Conservation (phyloP, 257 asterid species). For the Haberlea rhodopensis region DNA sequence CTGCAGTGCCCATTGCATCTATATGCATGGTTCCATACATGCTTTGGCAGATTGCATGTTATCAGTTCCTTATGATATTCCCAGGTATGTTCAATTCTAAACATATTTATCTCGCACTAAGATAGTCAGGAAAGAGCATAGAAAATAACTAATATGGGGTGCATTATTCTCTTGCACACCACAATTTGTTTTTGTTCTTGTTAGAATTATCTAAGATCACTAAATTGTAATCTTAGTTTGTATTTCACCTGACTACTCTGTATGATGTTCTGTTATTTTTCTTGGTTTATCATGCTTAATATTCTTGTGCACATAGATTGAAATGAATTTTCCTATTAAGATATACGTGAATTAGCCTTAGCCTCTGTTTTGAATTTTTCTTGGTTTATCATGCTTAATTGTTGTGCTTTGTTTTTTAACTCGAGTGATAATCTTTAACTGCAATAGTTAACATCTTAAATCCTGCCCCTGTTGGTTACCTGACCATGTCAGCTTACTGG, state of each 20-base stretch:
- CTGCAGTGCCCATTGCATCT: conserved; percentile 66
- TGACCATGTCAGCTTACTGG: conserved; percentile 80
- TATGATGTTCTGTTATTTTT: not conserved
- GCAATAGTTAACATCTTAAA: not conserved
- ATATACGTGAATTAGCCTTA: not conserved
- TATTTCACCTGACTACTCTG: not conserved
- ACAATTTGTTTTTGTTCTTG: no score
- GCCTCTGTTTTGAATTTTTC: not conserved
- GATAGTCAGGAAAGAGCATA: conserved; percentile 1
- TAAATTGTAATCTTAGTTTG: no score
- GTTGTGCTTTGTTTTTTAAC: conserved; percentile 6
- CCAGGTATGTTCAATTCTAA: conserved; percentile 55
- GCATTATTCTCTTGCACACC: no score
- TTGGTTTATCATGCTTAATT: not conserved
- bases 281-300: not conserved
- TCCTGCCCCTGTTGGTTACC: conserved; percentile 88
- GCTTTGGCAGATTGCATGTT: conserved; percentile 92
- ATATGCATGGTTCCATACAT: conserved; percentile 88
- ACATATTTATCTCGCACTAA: conserved; percentile 18
- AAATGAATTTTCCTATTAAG: not conserved
- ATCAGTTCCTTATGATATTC: conserved; percentile 97
- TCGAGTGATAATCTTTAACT: not conserved
- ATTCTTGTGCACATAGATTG: not conserved
- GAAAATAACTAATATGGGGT: no score
- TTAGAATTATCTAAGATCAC: no score